Evolutionary conservation across 2,329 filamentous ascomycete species (phyloP), one percentile per base, ranked within the genome.

Genomic region (Fusarium secorum): DNA sequence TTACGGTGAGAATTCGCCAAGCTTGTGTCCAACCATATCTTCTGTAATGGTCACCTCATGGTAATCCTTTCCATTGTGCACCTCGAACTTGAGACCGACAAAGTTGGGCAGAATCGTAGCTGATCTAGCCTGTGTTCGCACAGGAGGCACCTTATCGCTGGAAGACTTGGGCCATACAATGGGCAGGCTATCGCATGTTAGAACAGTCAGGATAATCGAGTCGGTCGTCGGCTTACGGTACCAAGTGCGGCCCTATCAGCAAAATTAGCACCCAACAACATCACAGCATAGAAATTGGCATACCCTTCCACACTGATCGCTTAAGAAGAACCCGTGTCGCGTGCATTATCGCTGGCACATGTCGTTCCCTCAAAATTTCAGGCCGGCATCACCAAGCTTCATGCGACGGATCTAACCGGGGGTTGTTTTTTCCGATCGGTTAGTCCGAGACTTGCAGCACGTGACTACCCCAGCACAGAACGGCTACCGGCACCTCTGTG

Each of bases 11-110:
- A 97, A 98, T 83, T 98, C 95, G 76, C 95, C 95, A 74, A 98
- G 86, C 83, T 97, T 98, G 82, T 96, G 92, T 58, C 95, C 95
- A 53, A 98, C 95, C 95, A 98, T 98, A 78, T 97, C 93, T 80
- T 97, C 95, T 20, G 94, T 97, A 70, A 98, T 92, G 72, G 86
- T 87, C 59, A 97, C 87, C 74, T 96, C 93, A 75, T 91, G 84
- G 81, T 97, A 97, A 35, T 87, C 88, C 84, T 96, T 97, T 77
- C 95, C 95, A 80, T 97, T 97, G 84, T 98, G 92, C 65, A 98
- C 89, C 81, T 95, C 91, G 81, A 98, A 98, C 79, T 90, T 91
- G 76, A 97, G 84, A 18, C 94, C 94, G 58, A 98, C 93, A 79
- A 97, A 97, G 82, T 93, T 97, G 70, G 95, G 95, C 61, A 97